phyloP scores from a whole-genome alignment of 805 yeast genomes.

The Vanderwaltozyma verrucispora region DNA sequence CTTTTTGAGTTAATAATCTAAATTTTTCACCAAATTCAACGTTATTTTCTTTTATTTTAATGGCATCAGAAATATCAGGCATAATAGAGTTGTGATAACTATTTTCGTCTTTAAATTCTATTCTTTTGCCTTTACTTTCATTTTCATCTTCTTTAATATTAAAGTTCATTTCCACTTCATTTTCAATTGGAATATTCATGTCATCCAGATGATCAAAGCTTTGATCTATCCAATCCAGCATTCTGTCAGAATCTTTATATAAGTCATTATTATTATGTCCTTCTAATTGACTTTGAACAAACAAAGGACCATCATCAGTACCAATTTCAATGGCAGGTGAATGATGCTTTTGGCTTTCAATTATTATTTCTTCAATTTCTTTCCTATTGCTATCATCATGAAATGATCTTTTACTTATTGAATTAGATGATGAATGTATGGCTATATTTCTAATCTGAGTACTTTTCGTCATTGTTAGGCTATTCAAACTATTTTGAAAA shows the following conservation, averaged over 20 bases:
- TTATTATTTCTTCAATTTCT: neutral
- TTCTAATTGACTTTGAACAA: neutral
- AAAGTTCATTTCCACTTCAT: neutral
- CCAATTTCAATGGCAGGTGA: no score
- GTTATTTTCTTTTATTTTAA: neutral
- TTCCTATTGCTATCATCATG: neutral
- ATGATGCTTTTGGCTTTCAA: neutral
- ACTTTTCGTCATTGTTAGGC: neutral
- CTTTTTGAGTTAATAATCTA: constrained; percentile 25
- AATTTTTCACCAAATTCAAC: constrained; percentile 19
- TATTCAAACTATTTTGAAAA: neutral
- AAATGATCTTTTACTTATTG: neutral
- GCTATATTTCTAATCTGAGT: neutral
- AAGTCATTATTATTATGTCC: neutral
- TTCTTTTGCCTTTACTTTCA: neutral
- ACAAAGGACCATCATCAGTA: neutral
- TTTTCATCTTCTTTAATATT: neutral
- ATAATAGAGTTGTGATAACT: neutral
- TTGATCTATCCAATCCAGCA: neutral
- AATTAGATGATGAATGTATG: no score
- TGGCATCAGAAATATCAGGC: neutral
- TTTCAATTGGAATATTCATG: neutral
- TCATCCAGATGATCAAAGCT: constrained; percentile 2
- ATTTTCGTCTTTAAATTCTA: neutral
- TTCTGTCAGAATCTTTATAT: no score